Percentiles rank a stretch among this genome's conserved stretches.
Evolutionary conservation across 805 yeast genomes (phyloP).

Genomic region (Wickerhamiella australiensis): DNA sequence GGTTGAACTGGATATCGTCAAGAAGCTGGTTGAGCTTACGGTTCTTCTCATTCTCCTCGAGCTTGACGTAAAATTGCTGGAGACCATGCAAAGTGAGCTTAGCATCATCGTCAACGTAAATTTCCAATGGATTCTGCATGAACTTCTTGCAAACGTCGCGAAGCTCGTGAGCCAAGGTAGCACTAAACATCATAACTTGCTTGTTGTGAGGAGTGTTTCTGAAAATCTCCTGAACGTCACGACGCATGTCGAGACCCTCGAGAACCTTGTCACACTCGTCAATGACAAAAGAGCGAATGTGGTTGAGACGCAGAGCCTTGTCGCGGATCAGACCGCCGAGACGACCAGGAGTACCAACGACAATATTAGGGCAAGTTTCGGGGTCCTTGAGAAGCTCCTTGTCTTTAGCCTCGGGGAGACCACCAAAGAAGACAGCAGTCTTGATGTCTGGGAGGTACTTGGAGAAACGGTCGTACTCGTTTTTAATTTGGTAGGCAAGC

Average conservation of each 20-base stretch:
- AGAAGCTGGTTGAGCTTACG: conserved; percentile 81
- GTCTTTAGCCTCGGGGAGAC: conserved; percentile 75
- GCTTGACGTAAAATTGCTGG: conserved; percentile 89
- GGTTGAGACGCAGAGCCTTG: conserved; percentile 71
- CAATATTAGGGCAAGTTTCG: conserved; percentile 91
- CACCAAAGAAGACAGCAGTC: conserved; percentile 96
- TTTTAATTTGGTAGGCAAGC: conserved; percentile 94
- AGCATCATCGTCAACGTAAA: conserved; percentile 94
- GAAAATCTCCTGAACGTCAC: conserved; percentile 96
- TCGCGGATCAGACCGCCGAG: conserved; percentile 88
- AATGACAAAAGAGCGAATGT: conserved; percentile 85
- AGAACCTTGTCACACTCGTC: conserved; percentile 98
- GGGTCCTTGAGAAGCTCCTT: conserved; percentile 78
- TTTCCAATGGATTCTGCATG: conserved; percentile 95
- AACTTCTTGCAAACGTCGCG: conserved; percentile 95
- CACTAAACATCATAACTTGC: conserved; percentile 99
- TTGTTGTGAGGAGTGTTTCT: conserved; percentile 95
- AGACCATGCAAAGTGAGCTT: conserved; percentile 95
- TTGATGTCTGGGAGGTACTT: conserved; percentile 97
- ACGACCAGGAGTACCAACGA: conserved; percentile 98
- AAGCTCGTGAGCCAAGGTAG: conserved; percentile 86
- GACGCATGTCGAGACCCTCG: conserved; percentile 86
- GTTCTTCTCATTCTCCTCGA: conserved; percentile 86
- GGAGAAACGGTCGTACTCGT: conserved; percentile 93
- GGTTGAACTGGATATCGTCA: conserved; percentile 92